phyloP scores from a whole-genome alignment of 306 rosid genomes.

The Datisca glomerata region DNA sequence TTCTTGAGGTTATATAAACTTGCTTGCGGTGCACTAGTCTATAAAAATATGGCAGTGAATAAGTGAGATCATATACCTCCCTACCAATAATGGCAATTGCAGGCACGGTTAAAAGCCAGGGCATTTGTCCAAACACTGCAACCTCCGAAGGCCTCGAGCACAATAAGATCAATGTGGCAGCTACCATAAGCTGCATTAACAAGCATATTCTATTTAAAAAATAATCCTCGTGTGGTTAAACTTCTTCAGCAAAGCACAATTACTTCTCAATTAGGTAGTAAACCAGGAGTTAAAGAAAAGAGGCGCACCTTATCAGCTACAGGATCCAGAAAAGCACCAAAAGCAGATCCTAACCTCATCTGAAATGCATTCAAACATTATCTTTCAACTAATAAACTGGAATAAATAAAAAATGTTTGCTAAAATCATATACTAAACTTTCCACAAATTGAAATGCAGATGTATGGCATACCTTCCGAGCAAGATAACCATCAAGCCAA shows the following conservation, averaged over 20 bases:
- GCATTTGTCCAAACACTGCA: conserved; percentile 41
- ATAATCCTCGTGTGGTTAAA: neutral
- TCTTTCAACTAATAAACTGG: neutral
- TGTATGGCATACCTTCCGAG: conserved; percentile 65
- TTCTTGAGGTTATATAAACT: too few relatives aligned
- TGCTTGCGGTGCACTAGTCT: too few relatives aligned
- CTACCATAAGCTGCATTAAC: conserved; percentile 89
- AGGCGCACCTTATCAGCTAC: conserved; percentile 94
- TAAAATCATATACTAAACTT: too few relatives aligned
- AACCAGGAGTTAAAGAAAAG: conserved; percentile 1
- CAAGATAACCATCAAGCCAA: conserved; percentile 98
- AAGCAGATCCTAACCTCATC: conserved; percentile 86
- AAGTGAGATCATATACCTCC: conserved; percentile 41
- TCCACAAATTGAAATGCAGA: too few relatives aligned
- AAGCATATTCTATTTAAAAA: conserved; percentile 4
- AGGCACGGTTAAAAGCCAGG: conserved; percentile 82
- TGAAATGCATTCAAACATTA: conserved; percentile 19
- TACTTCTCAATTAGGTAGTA: conserved; percentile 1
- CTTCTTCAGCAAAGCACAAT: neutral
- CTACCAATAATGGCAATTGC: conserved; percentile 82
- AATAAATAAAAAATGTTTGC: too few relatives aligned
- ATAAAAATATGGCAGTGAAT: conserved; percentile 3
- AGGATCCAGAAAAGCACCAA: conserved; percentile 97
- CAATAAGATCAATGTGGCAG: conserved; percentile 76
- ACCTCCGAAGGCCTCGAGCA: conserved; percentile 70